Evolutionary conservation across 1,284 basidiomycete species (phyloP).

Genomic region (Leccinum pallidistipes): DNA sequence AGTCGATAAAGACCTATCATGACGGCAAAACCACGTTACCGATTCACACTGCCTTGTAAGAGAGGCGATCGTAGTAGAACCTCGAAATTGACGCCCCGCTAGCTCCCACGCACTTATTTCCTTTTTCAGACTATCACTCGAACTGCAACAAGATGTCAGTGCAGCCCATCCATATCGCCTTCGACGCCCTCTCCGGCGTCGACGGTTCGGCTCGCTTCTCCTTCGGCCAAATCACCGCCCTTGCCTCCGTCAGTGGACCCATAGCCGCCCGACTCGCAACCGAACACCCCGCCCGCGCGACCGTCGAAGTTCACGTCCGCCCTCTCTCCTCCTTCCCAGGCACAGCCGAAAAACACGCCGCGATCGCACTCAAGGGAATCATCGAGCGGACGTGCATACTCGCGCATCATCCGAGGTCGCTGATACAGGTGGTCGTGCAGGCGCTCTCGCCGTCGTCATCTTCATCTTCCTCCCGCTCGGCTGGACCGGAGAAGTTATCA

Average conservation of each 20-base stretch:
- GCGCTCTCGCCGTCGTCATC: conserved; percentile 35
- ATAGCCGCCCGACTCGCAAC: conserved; percentile 64
- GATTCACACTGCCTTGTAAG: no score
- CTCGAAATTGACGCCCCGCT: no score
- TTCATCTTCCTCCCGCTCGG: neutral
- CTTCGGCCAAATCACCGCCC: conserved; percentile 40
- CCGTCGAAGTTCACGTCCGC: conserved; percentile 68
- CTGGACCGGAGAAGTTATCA: neutral
- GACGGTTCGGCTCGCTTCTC: conserved; percentile 36
- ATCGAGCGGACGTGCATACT: conserved; percentile 63
- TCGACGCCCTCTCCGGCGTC: conserved; percentile 32
- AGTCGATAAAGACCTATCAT: no score
- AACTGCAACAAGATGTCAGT: neutral
- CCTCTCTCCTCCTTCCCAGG: conserved; percentile 66
- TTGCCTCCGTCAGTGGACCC: conserved; percentile 76
- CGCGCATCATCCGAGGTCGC: conserved; percentile 61
- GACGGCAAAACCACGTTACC: neutral
- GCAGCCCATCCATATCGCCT: conserved; percentile 23
- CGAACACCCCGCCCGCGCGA: conserved; percentile 69
- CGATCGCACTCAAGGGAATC: conserved; percentile 50
- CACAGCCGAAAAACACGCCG: conserved; percentile 62
- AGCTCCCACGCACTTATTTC: neutral
- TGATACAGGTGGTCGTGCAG: conserved; percentile 72
- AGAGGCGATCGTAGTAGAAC: no score
- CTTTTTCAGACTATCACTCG: neutral